Percentiles rank a stretch among this genome's conserved stretches.
These are phyloP conservation scores for Cercospora nicotianae DNA, from an alignment of 2,329 filamentous ascomycete species.

Conservation along the genomic window DNA sequence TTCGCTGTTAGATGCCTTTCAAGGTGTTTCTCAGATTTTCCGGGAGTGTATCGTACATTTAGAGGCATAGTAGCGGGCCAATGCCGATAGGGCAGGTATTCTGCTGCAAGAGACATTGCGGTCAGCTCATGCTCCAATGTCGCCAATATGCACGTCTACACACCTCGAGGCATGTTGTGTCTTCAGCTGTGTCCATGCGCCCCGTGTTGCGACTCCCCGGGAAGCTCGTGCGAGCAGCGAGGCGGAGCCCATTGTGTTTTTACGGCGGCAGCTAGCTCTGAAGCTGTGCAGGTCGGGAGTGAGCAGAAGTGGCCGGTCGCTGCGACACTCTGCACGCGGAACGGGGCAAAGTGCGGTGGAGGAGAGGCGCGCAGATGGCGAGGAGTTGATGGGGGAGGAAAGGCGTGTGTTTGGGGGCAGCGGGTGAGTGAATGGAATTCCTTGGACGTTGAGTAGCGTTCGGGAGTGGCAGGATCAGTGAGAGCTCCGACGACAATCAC, in stretches of 20 bases:
- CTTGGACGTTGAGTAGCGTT: slow-evolving; percentile 5
- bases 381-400: not conserved
- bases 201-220: slow-evolving; percentile 44
- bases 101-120: slow-evolving; percentile 39
- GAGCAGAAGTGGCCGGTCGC: slow-evolving; percentile 8
- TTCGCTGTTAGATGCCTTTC: slow-evolving; percentile 34
- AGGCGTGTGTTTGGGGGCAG: not conserved
- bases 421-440: slow-evolving; percentile 6
- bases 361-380: slow-evolving; percentile 1
- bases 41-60: slow-evolving; percentile 55
- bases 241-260: slow-evolving; percentile 56
- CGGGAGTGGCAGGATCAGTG: slow-evolving; percentile 6
- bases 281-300: slow-evolving; percentile 3
- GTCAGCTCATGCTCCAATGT: slow-evolving; percentile 10
- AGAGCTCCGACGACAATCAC: slow-evolving; percentile 2
- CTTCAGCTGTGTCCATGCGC: slow-evolving; percentile 36
- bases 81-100: slow-evolving; percentile 58
- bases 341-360: not conserved
- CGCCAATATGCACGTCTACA: slow-evolving; percentile 21
- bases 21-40: slow-evolving; percentile 9
- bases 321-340: slow-evolving; percentile 12
- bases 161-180: slow-evolving; percentile 40
- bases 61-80: slow-evolving; percentile 67
- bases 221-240: slow-evolving; percentile 49
- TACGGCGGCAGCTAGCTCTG: slow-evolving; percentile 1